Evolutionary conservation across 2,329 filamentous ascomycete genomes (phyloP), one percentile per base, ranked within the genome.

Genomic region (Alternaria triticina): DNA sequence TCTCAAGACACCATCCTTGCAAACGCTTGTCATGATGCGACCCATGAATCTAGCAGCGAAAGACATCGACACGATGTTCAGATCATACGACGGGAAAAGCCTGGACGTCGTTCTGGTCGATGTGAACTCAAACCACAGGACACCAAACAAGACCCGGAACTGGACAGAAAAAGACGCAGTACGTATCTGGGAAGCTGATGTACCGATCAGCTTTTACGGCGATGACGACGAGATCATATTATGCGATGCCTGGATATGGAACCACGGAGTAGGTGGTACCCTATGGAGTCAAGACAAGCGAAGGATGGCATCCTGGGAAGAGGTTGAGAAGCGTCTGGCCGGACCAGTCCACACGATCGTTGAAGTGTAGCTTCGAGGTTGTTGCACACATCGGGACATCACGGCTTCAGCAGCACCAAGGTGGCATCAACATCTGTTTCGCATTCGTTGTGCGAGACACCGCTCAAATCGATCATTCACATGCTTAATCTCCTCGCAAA

Each of bases 121-220:
- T 40, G 66, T 76, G 8, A 71, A 72, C 15, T 66, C 66, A 0
- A 70, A 73, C 52, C 74, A 77, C 40, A 43, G 62, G 2, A 73
- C 72, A 7, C 74, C 74, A 4, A 20, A 50, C 20, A 45, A 52
- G 4, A 72, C 68, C 0, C 54, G 73, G 44, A 60, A 67, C 7
- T 77, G 74, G 74, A 62, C 36, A 57, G 1, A 59, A 63, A 1
- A 59, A 66, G 74, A 77, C 33, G 49, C 12, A 8, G 72, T 76
- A 3, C 69, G 40, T 4, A 61, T 76, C 6, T 76, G 70, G 71
- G 74, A 77, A 54, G 61, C 65, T 6, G 73, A 77, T 56, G 72
- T 77, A 4, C 71, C 75, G 7, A 72, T 59, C 9, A 71, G 68
- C 44, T 77, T 73, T 51, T 75, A 76, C 45, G 72, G 74, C 6